These are phyloP conservation scores for Plasmodium cynomolgi DNA, from an alignment of 169 alveolate species.

Conservation along the genomic window DNA sequence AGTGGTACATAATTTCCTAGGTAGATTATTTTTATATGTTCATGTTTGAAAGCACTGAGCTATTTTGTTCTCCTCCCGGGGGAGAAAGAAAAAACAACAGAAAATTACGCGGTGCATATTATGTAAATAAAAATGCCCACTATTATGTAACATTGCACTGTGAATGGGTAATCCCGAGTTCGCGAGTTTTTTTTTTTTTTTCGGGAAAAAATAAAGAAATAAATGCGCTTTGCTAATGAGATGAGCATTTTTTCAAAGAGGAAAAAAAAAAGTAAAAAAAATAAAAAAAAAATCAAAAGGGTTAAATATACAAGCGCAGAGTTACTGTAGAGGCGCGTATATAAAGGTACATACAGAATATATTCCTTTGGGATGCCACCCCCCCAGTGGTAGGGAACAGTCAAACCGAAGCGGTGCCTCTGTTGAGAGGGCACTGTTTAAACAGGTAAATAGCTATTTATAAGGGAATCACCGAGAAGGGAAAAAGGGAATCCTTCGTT, in stretches of 20 bases:
- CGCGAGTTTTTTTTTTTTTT: background rate
- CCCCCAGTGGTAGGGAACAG: background rate
- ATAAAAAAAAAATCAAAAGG: background rate
- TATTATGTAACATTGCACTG: background rate
- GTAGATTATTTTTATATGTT: background rate
- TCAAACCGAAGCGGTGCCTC: background rate
- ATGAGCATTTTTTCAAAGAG: constrained; percentile 1
- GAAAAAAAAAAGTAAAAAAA: background rate
- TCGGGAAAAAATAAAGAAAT: background rate
- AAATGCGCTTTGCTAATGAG: background rate
- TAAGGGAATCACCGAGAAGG: background rate
- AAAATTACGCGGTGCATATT: background rate
- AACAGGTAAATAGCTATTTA: background rate
- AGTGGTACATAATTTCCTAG: background rate
- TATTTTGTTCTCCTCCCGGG: background rate
- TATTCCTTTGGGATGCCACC: background rate
- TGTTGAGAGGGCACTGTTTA: background rate
- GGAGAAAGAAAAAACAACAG: background rate
- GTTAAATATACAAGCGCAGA: background rate
- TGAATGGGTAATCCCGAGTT: background rate
- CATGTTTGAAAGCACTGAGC: background rate
- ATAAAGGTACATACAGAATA: background rate
- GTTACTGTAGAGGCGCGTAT: background rate
- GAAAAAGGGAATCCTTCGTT: background rate
- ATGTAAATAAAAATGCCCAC: background rate